A percentile compares a stretch with the other conserved stretches of the same genome.
phyloP scores from a whole-genome alignment of 2,329 filamentous ascomycete species.

The Colletotrichum kahawae region DNA sequence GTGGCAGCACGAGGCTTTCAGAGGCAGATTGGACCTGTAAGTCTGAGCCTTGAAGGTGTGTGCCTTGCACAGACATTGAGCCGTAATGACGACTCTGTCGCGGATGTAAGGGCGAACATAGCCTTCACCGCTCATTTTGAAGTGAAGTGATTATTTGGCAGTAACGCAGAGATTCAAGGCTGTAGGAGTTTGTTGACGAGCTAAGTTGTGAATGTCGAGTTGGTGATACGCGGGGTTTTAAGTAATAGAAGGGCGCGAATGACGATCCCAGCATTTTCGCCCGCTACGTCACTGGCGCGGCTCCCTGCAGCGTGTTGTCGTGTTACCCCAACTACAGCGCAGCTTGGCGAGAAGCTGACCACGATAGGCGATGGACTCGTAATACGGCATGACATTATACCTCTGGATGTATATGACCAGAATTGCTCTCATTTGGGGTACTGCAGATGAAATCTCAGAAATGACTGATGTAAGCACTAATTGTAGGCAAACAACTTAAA shows the following conservation, averaged over 20 bases:
- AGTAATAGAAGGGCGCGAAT: background rate
- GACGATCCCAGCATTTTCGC: background rate
- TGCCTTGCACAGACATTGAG: slow-evolving; percentile 49
- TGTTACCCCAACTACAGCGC: background rate
- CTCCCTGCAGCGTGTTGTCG: background rate
- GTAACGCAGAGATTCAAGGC: background rate
- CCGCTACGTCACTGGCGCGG: background rate
- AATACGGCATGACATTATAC: background rate
- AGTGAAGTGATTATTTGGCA: no score
- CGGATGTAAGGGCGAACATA: background rate
- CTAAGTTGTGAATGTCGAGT: background rate
- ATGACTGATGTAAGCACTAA: background rate
- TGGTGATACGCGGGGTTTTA: background rate
- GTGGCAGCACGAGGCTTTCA: slow-evolving; percentile 49
- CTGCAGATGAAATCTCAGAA: background rate
- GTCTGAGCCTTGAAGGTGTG: slow-evolving; percentile 44
- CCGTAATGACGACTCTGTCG: background rate
- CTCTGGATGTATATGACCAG: background rate
- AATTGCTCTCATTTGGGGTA: background rate
- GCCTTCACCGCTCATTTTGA: background rate
- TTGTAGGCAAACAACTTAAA: background rate
- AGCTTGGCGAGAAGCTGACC: background rate
- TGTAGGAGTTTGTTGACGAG: background rate
- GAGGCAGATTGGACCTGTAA: slow-evolving; percentile 45
- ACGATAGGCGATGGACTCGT: background rate